Conservation (phyloP, 805 yeast species). For the Debaryomyces castellii region DNA sequence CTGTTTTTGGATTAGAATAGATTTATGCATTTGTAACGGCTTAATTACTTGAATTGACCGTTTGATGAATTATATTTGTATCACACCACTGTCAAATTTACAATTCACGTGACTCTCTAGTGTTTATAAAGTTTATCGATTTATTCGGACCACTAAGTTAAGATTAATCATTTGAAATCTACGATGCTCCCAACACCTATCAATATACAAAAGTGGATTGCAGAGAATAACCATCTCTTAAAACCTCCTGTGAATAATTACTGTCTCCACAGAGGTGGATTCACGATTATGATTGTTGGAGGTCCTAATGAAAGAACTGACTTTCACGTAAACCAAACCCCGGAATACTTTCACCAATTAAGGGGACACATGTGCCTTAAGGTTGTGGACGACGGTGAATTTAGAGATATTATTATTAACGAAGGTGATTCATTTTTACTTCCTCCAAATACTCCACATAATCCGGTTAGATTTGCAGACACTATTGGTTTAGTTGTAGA, state of each 20-base stretch:
- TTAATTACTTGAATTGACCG: too few relatives aligned
- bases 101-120: neutral
- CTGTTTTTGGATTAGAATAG: too few relatives aligned
- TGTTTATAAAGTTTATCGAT: neutral
- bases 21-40: too few relatives aligned
- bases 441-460: constrained; percentile 85
- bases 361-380: constrained; percentile 83
- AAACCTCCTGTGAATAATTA: constrained; percentile 92
- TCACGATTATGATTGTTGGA: constrained; percentile 93
- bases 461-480: constrained; percentile 81
- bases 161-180: neutral
- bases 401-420: constrained; percentile 68
- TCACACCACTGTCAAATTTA: neutral
- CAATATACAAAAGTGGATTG: constrained; percentile 77
- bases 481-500: constrained; percentile 91
- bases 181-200: constrained; percentile 65
- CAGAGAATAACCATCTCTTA: constrained; percentile 69
- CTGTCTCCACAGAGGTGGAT: constrained; percentile 88
- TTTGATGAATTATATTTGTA: neutral
- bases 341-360: constrained; percentile 88
- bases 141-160: neutral
- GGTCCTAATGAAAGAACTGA: constrained; percentile 95
- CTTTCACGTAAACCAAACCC: constrained; percentile 90
- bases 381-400: constrained; percentile 71
- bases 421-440: constrained; percentile 89